These are phyloP conservation scores for Fusarium siculi DNA, from an alignment of 2,329 filamentous ascomycete species.

Conservation along the genomic window DNA sequence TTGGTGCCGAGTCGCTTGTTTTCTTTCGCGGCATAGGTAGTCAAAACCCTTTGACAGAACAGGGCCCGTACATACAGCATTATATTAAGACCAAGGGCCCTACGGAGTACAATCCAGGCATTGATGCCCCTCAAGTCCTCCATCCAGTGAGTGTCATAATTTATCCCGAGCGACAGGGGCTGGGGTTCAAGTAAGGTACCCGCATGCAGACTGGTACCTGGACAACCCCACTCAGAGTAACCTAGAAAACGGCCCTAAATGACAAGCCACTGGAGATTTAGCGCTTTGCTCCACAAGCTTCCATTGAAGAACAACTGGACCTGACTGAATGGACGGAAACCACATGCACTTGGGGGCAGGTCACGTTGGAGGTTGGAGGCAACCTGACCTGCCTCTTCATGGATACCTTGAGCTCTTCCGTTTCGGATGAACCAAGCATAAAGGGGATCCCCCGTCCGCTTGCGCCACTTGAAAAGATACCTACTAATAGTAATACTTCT, in stretches of 20 bases:
- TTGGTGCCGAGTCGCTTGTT: constrained; percentile 17
- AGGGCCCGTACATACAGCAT: background rate
- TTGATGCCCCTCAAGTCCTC: constrained; percentile 15
- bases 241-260: constrained; percentile 31
- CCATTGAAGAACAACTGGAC: constrained; percentile 22
- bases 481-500: background rate
- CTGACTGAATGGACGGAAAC: constrained; percentile 24
- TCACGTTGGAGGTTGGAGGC: constrained; percentile 42
- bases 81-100: background rate
- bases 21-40: background rate
- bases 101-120: constrained; percentile 3
- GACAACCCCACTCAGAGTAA: constrained; percentile 22
- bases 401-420: constrained; percentile 22
- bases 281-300: constrained; percentile 37
- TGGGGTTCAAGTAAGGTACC: constrained; percentile 31
- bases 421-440: constrained; percentile 38
- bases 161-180: constrained; percentile 18
- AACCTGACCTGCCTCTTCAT: constrained; percentile 25
- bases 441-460: constrained; percentile 38
- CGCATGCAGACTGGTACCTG: constrained; percentile 32
- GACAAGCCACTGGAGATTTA: constrained; percentile 36
- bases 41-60: constrained; percentile 2
- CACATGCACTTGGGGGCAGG: constrained; percentile 19
- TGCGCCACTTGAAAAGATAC: constrained; percentile 16
- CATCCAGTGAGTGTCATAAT: constrained; percentile 15